phyloP scores from a whole-genome alignment of 768 basidiomycete species.

The Suillus plorans region DNA sequence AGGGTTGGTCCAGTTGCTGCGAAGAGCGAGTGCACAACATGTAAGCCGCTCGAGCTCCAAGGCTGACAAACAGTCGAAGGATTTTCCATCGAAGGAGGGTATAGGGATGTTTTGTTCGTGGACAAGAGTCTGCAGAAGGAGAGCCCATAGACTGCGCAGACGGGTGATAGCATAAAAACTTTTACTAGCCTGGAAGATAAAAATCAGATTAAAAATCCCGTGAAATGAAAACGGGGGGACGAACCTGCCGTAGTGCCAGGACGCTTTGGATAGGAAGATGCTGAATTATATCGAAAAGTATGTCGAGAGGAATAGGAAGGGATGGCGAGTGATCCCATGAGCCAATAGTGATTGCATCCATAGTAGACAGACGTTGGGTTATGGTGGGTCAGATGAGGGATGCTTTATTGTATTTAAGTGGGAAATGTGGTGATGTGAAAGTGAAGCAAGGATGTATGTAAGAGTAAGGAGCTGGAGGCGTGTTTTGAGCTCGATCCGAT shows the following conservation, averaged over 20 bases:
- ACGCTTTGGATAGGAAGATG: conserved; percentile 43
- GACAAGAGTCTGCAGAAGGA: conserved; percentile 42
- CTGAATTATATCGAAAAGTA: conserved; percentile 44
- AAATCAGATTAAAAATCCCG: not conserved
- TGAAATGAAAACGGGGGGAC: conserved; percentile 9
- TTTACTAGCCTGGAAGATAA: conserved; percentile 44
- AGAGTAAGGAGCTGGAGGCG: not conserved
- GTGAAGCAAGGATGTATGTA: not conserved
- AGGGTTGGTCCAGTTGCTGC: conserved; percentile 49
- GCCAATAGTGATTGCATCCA: not conserved
- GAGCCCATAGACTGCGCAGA: conserved; percentile 50
- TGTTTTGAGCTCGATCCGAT: not conserved
- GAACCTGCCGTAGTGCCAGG: conserved; percentile 47
- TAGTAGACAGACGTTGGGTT: not conserved
- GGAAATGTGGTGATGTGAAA: not conserved
- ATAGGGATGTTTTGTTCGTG: conserved; percentile 45
- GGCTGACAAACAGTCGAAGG: conserved; percentile 38
- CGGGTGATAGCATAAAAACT: conserved; percentile 41
- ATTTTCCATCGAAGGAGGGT: conserved; percentile 35
- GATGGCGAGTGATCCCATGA: conserved; percentile 11
- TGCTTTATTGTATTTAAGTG: not conserved
- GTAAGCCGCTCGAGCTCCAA: conserved; percentile 45
- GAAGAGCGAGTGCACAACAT: conserved; percentile 40
- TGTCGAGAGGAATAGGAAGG: conserved; percentile 44
- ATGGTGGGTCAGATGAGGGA: not conserved